These are phyloP conservation scores for Entomortierella lignicola DNA, from an alignment of 192 early-diverging fungal species.

Conservation along the genomic window DNA sequence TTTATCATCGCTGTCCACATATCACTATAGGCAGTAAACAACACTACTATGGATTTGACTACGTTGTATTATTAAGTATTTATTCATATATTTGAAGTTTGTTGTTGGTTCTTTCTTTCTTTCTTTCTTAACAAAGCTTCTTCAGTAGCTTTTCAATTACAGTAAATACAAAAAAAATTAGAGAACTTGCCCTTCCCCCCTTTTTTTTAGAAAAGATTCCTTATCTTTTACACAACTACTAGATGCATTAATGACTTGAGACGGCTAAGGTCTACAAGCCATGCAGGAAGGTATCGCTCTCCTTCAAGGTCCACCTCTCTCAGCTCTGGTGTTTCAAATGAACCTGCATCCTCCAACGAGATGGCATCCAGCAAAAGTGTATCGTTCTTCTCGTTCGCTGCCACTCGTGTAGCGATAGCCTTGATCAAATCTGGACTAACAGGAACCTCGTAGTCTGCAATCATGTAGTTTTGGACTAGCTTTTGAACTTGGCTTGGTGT, in stretches of 20 bases:
- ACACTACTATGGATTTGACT: no score
- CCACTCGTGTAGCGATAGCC: constrained; percentile 87
- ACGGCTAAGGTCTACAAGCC: constrained; percentile 49
- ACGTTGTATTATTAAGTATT: no score
- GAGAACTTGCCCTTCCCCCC: background rate
- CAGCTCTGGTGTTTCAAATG: constrained; percentile 66
- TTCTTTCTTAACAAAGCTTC: background rate
- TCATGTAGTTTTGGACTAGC: constrained; percentile 93
- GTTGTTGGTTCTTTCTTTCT: background rate
- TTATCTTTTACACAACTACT: constrained; percentile 33
- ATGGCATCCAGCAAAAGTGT: constrained; percentile 89
- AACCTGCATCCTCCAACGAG: constrained; percentile 67
- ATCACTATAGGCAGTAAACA: no score
- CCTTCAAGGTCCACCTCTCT: constrained; percentile 53
- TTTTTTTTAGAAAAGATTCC: background rate
- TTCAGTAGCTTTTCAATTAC: no score
- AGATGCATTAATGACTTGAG: constrained; percentile 53
- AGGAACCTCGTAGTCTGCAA: constrained; percentile 94
- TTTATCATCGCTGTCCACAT: no score
- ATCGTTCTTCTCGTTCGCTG: constrained; percentile 90
- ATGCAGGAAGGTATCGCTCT: constrained; percentile 61
- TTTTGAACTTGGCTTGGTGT: constrained; percentile 98
- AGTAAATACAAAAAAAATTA: background rate
- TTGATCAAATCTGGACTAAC: constrained; percentile 90
- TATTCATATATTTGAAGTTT: no score